A percentile compares a stretch with the other conserved stretches of the same genome.
Evolutionary conservation across 257 asterid species (phyloP).

Genomic region (Forsythia viridissima): DNA sequence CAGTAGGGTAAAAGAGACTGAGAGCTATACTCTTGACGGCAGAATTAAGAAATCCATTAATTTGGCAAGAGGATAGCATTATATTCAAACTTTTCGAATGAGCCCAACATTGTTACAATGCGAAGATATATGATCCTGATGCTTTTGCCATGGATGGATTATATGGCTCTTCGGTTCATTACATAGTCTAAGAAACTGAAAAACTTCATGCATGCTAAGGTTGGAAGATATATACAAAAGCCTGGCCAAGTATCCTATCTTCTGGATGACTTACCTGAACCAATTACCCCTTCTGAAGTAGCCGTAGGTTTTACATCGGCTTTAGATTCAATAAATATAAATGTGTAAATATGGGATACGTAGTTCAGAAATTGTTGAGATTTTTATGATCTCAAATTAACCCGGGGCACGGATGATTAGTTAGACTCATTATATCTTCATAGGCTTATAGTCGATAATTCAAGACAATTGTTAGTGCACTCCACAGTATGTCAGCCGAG

Average conservation of each 20-base stretch:
- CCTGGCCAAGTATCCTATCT: slow-evolving; percentile 95
- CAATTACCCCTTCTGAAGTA: slow-evolving; percentile 79
- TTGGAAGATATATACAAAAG: slow-evolving; percentile 72
- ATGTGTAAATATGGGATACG: slow-evolving; percentile 72
- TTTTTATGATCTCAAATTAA: too few species aligned
- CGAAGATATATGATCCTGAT: slow-evolving; percentile 62
- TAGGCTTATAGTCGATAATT: too few species aligned
- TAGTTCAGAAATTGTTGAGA: slow-evolving; percentile 51
- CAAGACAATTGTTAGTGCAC: too few species aligned
- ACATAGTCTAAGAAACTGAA: slow-evolving; percentile 87
- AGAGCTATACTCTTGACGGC: slow-evolving; percentile 84
- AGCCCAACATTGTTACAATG: slow-evolving; percentile 81
- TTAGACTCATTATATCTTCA: too few species aligned
- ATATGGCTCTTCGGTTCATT: slow-evolving; percentile 76
- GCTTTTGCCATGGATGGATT: slow-evolving; percentile 73
- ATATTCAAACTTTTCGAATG: slow-evolving; percentile 85
- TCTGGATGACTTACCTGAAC: slow-evolving; percentile 64
- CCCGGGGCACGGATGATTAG: too few species aligned
- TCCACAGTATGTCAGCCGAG: too few species aligned
- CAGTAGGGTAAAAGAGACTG: slow-evolving; percentile 70
- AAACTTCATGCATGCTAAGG: slow-evolving; percentile 77
- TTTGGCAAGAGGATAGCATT: slow-evolving; percentile 91
- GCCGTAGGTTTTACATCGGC: slow-evolving; percentile 68
- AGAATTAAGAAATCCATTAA: slow-evolving; percentile 63
- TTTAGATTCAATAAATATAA: slow-evolving; percentile 77